Conservation (phyloP, 1,284 basidiomycete genomes). For the Waitea zeae region DNA sequence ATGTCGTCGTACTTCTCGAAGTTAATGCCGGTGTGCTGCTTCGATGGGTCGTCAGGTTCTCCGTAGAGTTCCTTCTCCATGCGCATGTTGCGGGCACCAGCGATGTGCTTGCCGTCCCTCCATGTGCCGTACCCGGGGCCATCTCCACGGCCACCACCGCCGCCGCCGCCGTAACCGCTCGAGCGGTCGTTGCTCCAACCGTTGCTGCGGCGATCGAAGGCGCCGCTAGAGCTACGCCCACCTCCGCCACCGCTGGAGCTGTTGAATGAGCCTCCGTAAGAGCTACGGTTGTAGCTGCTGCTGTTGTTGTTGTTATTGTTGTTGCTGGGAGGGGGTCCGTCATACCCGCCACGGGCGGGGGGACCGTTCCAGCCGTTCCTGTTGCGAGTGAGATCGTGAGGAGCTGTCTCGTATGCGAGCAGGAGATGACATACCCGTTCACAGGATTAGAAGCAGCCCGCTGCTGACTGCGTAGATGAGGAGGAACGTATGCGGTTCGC, state of each 20-base stretch:
- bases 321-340: too few relatives aligned
- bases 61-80: constrained; percentile 96
- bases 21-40: constrained; percentile 95
- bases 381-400: too few relatives aligned
- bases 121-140: constrained; percentile 64
- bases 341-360: too few relatives aligned
- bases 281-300: too few relatives aligned
- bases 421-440: too few relatives aligned
- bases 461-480: constrained; percentile 74
- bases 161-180: constrained; percentile 19
- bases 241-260: constrained; percentile 13
- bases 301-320: too few relatives aligned
- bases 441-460: constrained; percentile 50
- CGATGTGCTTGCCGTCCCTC: constrained; percentile 80
- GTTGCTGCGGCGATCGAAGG: constrained; percentile 16
- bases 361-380: too few relatives aligned
- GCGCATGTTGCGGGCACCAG: constrained; percentile 68
- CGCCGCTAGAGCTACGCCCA: constrained; percentile 13
- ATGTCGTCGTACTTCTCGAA: constrained; percentile 99
- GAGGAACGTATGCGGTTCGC: constrained; percentile 87
- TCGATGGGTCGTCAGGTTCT: constrained; percentile 67
- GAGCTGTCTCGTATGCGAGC: too few relatives aligned
- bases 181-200: constrained; percentile 23
- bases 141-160: constrained; percentile 29
- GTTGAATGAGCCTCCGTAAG: constrained; percentile 23